Base-by-base conservation (phyloP, 2,329 filamentous ascomycete species). In the Penicillium sp. region DNA sequence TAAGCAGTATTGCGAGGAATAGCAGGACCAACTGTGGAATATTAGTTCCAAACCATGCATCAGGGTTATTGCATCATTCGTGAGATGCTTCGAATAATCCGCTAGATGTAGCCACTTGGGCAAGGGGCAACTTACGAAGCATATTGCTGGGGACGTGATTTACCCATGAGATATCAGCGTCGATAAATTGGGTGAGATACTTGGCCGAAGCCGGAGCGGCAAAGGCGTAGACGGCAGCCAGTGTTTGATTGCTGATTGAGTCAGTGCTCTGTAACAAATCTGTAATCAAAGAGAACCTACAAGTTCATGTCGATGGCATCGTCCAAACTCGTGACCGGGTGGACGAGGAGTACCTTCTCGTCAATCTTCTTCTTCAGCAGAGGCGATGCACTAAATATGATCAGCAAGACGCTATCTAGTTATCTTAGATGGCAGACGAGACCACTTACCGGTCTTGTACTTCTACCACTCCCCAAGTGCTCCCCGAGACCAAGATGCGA, bases 71-170 rank as follows among this genome's bases (percentile, higher is more conserved):
- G 18, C 18, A 18, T 18, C 18, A 18, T 18, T 18, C 18, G 2
- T 18, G 18, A 18, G 18, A 18, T 18, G 18, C 18, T 18, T 18
- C 18, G 18, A 18, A 18, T 18, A 3, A 18, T 18, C 18, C 18
- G 18, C 18, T 18, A 18, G 18, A 18, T 18, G 1, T 18, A 18
- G 18, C 18, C 2, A 18, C 18, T 18, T 18, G 18, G 18, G 18
- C 18, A 32, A 32, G 3, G 29, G 7, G 11, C 11, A 11, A 28
- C 25, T 41, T 34, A 64, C 45, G 62, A 62, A 61, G 72, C 2
- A 84, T 66, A 32, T 77, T 71, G 2, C 67, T 52, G 0, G 81
- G 81, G 5, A 84, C 72, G 45, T 81, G 76, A 60, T 84, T 84
- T 47, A 80, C 66, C 58, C 76, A 78, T 0, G 76, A 75, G 0